Percentiles rank a stretch among this genome's conserved stretches.
Conservation (phyloP, 2,329 filamentous ascomycete species). For the Ilyonectria mors-panacis region DNA sequence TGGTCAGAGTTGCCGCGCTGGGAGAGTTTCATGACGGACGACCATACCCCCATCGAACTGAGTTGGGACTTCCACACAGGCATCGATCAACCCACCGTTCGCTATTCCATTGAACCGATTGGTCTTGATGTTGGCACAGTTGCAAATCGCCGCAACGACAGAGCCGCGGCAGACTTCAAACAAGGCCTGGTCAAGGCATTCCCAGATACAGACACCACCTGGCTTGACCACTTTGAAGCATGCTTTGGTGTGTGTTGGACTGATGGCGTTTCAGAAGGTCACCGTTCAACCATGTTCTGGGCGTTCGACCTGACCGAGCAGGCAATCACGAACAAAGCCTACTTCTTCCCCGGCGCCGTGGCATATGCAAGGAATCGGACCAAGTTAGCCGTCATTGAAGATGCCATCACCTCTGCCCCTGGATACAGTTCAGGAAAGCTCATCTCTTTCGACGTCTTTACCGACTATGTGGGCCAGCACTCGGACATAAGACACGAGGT, state of each 20-base stretch:
- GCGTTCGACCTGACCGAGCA: conserved; percentile 20
- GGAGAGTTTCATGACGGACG: conserved; percentile 59
- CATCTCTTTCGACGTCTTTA: conserved; percentile 11
- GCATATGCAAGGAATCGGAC: not conserved
- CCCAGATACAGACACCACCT: not conserved
- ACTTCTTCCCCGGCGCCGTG: conserved; percentile 30
- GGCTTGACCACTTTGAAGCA: conserved; percentile 19
- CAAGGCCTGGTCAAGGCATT: conserved; percentile 7
- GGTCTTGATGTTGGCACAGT: conserved; percentile 45
- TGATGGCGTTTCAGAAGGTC: too few relatives aligned
- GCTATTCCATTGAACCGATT: conserved; percentile 54
- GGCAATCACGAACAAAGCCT: conserved; percentile 14
- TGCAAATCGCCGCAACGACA: conserved; percentile 44
- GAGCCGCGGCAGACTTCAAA: conserved; percentile 13
- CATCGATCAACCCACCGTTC: conserved; percentile 43
- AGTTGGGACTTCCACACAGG: conserved; percentile 54
- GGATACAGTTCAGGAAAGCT: not conserved
- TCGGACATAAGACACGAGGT: conserved; percentile 15
- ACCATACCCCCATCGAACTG: conserved; percentile 54
- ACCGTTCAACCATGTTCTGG: conserved; percentile 26
- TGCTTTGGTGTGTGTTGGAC: too few relatives aligned
- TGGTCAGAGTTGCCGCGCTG: conserved; percentile 31
- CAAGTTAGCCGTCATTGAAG: conserved; percentile 26
- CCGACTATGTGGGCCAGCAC: not conserved
- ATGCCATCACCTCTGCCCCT: conserved; percentile 40